Evolutionary conservation across 148 eudicot species (phyloP).

Genomic region (Drosera capensis): DNA sequence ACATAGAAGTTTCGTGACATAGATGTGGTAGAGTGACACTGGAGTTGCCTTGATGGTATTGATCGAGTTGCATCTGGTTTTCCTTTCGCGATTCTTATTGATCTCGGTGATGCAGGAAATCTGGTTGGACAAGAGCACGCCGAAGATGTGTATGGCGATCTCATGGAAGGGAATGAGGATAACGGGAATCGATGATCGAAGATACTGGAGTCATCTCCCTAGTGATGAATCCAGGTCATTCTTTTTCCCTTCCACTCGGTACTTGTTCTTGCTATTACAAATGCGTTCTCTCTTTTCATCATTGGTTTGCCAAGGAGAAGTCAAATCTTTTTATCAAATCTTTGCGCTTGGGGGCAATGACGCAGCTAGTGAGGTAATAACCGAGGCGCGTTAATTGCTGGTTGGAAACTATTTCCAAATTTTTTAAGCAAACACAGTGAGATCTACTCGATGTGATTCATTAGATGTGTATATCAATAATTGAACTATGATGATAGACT

Average conservation of each 20-base stretch:
- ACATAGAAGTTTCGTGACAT: no score
- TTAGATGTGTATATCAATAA: no score
- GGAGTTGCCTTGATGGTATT: no score
- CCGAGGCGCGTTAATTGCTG: no score
- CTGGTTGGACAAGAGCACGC: constrained; percentile 50
- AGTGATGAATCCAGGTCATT: constrained; percentile 48
- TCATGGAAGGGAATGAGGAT: constrained; percentile 59
- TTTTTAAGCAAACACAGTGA: no score
- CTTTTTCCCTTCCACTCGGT: background rate
- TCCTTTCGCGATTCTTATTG: background rate
- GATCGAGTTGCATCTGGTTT: background rate
- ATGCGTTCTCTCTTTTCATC: background rate
- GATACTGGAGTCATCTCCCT: constrained; percentile 44
- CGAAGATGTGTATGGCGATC: constrained; percentile 42
- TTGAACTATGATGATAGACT: no score
- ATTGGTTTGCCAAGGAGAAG: background rate
- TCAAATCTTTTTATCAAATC: no score
- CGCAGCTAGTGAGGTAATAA: no score
- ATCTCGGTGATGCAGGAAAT: constrained; percentile 26
- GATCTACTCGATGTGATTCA: no score
- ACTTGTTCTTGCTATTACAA: background rate
- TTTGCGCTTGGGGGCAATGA: no score
- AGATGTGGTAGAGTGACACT: no score
- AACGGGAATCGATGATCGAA: constrained; percentile 70
- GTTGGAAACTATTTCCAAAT: no score